Evolutionary conservation across 2,329 filamentous ascomycete genomes (phyloP), one percentile per base, ranked within the genome.

Genomic region (Colletotrichum chlorophyti): DNA sequence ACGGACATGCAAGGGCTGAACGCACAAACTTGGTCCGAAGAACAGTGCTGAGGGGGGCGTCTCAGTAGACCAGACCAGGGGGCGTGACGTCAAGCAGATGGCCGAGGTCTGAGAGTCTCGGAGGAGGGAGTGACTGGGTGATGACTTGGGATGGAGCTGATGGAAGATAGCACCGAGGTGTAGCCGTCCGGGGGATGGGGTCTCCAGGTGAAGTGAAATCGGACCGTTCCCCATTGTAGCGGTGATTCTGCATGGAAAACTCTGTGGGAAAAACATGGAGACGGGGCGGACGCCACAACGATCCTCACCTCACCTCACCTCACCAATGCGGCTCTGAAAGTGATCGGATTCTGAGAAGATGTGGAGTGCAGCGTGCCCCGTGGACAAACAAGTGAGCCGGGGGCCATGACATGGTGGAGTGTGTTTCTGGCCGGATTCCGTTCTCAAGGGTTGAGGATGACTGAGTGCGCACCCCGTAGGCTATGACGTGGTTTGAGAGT

Each of bases 151-250:
- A 55, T 29, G 57, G 37, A 40, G 32, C n/a, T 32, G 17, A 14
- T 23, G 19, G 29, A 10, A 43, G 45, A 42, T 37, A 38, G 24
- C 50, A 60, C 57, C 57, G 57, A 60, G 32, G 52, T 60, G 45
- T 29, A 38, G 43, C 57, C 57, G 45, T 40, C 38, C 37, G 43
- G 57, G 57, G 17, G 47, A 43, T 45, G 57, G 57, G 43, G 43
- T 60, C 52, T 60, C 43, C 57, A 60, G 43, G 57, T 35, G n/a
- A 35, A 48, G 57, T n/a, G n/a, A 23, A 55, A 55, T 60, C 57
- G 51, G 57, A 6, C 51, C 57, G 57, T 40, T 59, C 51, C 43
- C 51, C 51, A 60, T 57, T 32, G 23, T 41, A 35, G 24, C 24
- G 32, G 51, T 34, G 24, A 17, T 43, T 32, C 17, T 15, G n/a